Evolutionary conservation across 2,329 filamentous ascomycete genomes (phyloP), one percentile per base, ranked within the genome.

Genomic region (Cryphonectria nitschkei): DNA sequence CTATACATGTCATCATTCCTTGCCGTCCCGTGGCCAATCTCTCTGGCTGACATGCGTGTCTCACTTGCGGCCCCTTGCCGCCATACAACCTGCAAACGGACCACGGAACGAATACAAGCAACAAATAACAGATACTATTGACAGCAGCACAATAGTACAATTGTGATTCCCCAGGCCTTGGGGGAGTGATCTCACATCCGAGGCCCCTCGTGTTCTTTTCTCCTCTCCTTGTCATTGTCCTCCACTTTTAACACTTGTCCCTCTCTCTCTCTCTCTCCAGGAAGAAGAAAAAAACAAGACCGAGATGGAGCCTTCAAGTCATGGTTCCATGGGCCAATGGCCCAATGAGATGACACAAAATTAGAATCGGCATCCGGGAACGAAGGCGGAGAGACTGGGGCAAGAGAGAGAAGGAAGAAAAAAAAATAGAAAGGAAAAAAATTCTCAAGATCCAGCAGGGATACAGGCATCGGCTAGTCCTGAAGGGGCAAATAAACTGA

Each of bases 381-480:
- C 34, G 43, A 29, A 34, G 46, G 8, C 14, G 39, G 46, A 34
- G 16, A 50, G 34, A 34, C 37, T 37, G 43, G 19, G n/a, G 9
- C 29, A 19, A 19, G 26, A n/a, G 32, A 22, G 22, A 7, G 26
- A 26, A 56, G 39, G 32, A 54, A 56, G 19, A 39, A 29, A 26
- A 58, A 58, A 63, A 68, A 60, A 61, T 46, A 65, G 11, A 37
- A 66, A 39, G 46, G 26, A 26, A 43, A 67, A 66, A 67, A 67
- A 67, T 39, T 66, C 62, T 65, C 62, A 65, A 34, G 8, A 2
- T 22, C 26, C 34, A 29, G 50, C 66, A 68, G 39, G 66, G 66
- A 61, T 62, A 16, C 8, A 26, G 26, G n/a, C 37, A 58, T 68
- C 54, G 66, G 66, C 66, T 61, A 67, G 52, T 67, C 65, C 65